Evolutionary conservation across 2,329 filamentous ascomycete genomes (phyloP).

Genomic region (Epichloe baconii): DNA sequence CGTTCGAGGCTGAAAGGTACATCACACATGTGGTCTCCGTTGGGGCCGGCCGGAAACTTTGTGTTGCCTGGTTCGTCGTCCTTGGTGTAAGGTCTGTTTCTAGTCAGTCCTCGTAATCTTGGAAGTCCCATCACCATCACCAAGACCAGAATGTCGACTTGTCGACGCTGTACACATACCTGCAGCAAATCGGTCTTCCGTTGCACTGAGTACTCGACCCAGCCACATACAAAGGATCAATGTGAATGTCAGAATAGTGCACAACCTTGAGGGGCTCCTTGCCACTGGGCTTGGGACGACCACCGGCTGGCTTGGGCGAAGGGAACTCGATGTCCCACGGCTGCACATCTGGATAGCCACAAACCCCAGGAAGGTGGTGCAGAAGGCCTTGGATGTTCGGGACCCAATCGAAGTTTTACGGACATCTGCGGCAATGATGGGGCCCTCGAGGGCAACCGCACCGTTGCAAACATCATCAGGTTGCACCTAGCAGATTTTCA

Average conservation of each 20-base stretch:
- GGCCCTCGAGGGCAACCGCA: conserved; percentile 36
- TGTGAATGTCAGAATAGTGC: conserved; percentile 47
- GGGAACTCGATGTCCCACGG: conserved; percentile 31
- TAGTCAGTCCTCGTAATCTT: conserved; percentile 2
- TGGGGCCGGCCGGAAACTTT: conserved; percentile 34
- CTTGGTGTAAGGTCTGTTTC: conserved; percentile 28
- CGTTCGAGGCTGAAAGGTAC: conserved; percentile 35
- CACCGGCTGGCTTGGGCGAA: conserved; percentile 22
- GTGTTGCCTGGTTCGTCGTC: conserved; percentile 34
- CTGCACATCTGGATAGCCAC: conserved; percentile 32
- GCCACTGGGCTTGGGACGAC: conserved; percentile 28
- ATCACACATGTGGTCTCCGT: conserved; percentile 42
- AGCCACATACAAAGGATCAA: conserved; percentile 40
- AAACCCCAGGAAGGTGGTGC: conserved; percentile 39
- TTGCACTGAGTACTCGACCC: conserved; percentile 42
- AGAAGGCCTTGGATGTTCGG: conserved; percentile 37
- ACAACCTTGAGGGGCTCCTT: conserved; percentile 38
- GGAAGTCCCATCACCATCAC: no score
- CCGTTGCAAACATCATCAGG: conserved; percentile 44
- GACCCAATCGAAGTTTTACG: conserved; percentile 34
- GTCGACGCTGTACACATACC: conserved; percentile 16
- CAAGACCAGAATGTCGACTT: no score
- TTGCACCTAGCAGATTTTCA: conserved; percentile 23
- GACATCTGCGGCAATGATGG: conserved; percentile 36
- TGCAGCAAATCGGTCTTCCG: conserved; percentile 44